phyloP scores from a whole-genome alignment of 179 eudicot species.

The Silene coronaria region DNA sequence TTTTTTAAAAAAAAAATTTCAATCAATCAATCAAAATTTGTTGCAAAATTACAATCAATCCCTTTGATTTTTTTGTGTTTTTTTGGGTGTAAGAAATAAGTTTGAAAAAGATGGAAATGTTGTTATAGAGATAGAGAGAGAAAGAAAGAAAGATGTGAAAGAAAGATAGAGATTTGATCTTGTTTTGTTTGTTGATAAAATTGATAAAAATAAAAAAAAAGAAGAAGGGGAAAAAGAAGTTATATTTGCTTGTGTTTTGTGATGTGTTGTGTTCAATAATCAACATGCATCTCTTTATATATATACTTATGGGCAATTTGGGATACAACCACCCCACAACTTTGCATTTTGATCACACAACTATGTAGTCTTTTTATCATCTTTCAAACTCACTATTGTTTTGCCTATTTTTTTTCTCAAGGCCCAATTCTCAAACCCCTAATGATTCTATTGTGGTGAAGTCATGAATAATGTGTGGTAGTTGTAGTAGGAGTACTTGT shows the following conservation, averaged over 20 bases:
- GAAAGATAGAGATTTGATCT: constrained; percentile 22
- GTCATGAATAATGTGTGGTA: background rate
- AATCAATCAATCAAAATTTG: no score
- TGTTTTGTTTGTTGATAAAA: background rate
- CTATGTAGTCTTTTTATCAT: background rate
- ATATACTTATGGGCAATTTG: constrained; percentile 32
- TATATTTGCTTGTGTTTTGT: constrained; percentile 13
- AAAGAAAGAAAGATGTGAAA: constrained; percentile 15
- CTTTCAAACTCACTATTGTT: background rate
- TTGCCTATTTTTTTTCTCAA: background rate
- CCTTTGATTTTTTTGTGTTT: background rate
- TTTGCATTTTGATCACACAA: background rate
- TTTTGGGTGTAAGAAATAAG: constrained; percentile 8
- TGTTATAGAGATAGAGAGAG: constrained; percentile 2
- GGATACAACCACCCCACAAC: background rate
- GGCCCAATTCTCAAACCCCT: background rate
- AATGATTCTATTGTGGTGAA: constrained; percentile 5
- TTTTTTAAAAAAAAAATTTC: background rate
- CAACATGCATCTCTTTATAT: constrained; percentile 22
- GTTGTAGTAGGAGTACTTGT: background rate
- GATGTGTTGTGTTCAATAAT: constrained; percentile 1
- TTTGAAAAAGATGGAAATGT: constrained; percentile 18
- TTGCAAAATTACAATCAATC: background rate
- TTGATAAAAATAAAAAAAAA: background rate
- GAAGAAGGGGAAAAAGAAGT: constrained; percentile 10